Conservation (phyloP, 1,284 basidiomycete genomes). For the Boletus semigastroideus region DNA sequence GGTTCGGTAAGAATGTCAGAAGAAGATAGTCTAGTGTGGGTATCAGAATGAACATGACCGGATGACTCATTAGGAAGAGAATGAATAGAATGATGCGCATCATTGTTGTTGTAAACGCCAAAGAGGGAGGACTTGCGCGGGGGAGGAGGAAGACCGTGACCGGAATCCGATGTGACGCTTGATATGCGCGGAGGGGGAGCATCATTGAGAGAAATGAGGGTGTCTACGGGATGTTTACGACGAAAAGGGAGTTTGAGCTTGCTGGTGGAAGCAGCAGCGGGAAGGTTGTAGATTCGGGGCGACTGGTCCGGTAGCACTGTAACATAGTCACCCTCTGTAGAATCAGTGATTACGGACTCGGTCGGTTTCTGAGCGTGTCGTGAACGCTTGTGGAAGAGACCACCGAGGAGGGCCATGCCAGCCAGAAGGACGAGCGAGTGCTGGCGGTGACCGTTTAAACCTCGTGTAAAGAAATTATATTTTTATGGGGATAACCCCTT, state of each 20-base stretch:
- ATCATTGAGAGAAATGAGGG: slow-evolving; percentile 24
- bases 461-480: slow-evolving; percentile 9
- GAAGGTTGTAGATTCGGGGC: slow-evolving; percentile 34
- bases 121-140: slow-evolving; percentile 60
- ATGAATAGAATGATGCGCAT: slow-evolving; percentile 52
- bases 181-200: slow-evolving; percentile 27
- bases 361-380: slow-evolving; percentile 29
- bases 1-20: slow-evolving; percentile 19
- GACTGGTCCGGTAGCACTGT: slow-evolving; percentile 34
- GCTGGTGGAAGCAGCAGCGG: slow-evolving; percentile 32
- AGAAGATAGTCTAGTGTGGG: slow-evolving; percentile 27
- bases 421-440: not conserved
- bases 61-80: slow-evolving; percentile 51
- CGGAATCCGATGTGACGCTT: slow-evolving; percentile 38
- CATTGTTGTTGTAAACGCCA: slow-evolving; percentile 45
- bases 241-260: slow-evolving; percentile 43
- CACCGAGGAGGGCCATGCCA: slow-evolving; percentile 34
- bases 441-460: slow-evolving; percentile 9
- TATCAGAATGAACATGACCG: slow-evolving; percentile 21
- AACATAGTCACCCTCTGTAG: slow-evolving; percentile 43
- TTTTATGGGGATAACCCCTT: slow-evolving; percentile 17
- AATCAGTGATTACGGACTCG: slow-evolving; percentile 34
- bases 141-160: slow-evolving; percentile 41
- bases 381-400: slow-evolving; percentile 27
- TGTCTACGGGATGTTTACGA: slow-evolving; percentile 13